Evolutionary conservation across 495 filamentous ascomycete species (phyloP).

Genomic region (Gamarada debralockiae): DNA sequence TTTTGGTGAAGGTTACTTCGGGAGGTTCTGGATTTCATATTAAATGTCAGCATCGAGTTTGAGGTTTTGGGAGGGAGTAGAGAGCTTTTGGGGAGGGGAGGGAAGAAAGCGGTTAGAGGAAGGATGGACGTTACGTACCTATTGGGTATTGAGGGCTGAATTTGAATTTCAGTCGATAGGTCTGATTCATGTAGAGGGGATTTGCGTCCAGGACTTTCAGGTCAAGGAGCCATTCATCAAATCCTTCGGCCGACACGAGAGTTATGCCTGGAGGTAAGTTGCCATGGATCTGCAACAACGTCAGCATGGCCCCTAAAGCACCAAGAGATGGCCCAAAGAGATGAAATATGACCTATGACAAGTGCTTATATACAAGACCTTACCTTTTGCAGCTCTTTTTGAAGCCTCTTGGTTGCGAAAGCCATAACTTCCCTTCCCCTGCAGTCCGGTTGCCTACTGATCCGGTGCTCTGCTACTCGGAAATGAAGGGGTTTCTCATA

Average conservation of each 20-base stretch:
- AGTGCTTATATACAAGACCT: constrained; percentile 1
- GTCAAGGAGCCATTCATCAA: constrained; percentile 91
- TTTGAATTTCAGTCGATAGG: constrained; percentile 80
- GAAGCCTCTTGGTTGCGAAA: constrained; percentile 42
- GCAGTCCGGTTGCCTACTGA: background rate
- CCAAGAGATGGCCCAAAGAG: background rate
- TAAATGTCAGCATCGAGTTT: background rate
- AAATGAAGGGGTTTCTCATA: too few relatives aligned
- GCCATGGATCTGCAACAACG: constrained; percentile 43
- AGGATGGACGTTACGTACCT: constrained; percentile 44
- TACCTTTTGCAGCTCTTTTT: constrained; percentile 52
- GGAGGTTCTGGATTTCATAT: constrained; percentile 63
- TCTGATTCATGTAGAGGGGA: constrained; percentile 78
- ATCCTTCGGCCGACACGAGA: constrained; percentile 73
- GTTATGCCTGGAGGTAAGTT: constrained; percentile 67
- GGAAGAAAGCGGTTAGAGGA: background rate
- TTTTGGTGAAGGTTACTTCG: constrained; percentile 81
- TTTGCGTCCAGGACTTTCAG: constrained; percentile 89
- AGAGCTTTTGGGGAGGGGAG: background rate
- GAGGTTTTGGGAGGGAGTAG: background rate
- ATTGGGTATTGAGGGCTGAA: constrained; percentile 88
- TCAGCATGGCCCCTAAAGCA: background rate
- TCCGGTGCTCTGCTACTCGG: too few relatives aligned
- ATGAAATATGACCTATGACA: too few relatives aligned
- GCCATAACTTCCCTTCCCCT: background rate